Evolutionary conservation across 192 early-diverging fungal species (phyloP).

Genomic region (Coemansia aciculifera): DNA sequence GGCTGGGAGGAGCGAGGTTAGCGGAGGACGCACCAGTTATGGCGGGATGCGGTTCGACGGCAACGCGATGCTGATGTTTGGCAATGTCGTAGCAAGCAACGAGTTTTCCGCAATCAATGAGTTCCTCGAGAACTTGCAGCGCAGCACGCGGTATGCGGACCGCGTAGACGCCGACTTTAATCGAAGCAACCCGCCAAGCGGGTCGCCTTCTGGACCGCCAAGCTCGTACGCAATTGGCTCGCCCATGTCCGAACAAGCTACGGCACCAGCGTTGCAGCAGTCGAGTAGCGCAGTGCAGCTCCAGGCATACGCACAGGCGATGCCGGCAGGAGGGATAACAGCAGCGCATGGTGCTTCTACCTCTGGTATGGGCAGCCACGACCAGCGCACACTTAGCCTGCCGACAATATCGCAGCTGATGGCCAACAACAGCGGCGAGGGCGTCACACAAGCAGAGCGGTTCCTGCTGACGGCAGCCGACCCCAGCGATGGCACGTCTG

Average conservation of each 20-base stretch:
- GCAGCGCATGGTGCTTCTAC: background rate
- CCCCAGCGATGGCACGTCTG: slow-evolving; percentile 79
- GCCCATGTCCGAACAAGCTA: slow-evolving; percentile 24
- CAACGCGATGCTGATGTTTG: slow-evolving; percentile 39
- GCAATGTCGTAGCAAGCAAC: slow-evolving; percentile 45
- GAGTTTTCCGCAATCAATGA: slow-evolving; percentile 48
- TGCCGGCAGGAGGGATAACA: background rate
- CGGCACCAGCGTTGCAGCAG: background rate
- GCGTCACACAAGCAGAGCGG: slow-evolving; percentile 65
- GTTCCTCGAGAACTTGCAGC: slow-evolving; percentile 50
- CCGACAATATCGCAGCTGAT: slow-evolving; percentile 49
- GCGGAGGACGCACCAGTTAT: background rate
- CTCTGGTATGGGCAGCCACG: background rate
- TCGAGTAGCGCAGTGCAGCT: slow-evolving; percentile 2
- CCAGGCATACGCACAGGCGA: background rate
- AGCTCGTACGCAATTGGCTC: slow-evolving; percentile 27
- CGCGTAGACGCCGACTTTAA: slow-evolving; percentile 17
- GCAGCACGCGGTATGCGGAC: slow-evolving; percentile 27
- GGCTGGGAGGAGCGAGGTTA: background rate
- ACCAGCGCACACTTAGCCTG: slow-evolving; percentile 27
- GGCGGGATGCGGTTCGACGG: slow-evolving; percentile 19
- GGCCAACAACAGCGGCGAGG: slow-evolving; percentile 47
- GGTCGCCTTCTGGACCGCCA: slow-evolving; percentile 31
- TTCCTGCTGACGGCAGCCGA: slow-evolving; percentile 93
- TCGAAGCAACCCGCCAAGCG: slow-evolving; percentile 32